Base-by-base conservation (phyloP, 2,329 filamentous ascomycete genomes). In the Chrysosporium queenslandicum region DNA sequence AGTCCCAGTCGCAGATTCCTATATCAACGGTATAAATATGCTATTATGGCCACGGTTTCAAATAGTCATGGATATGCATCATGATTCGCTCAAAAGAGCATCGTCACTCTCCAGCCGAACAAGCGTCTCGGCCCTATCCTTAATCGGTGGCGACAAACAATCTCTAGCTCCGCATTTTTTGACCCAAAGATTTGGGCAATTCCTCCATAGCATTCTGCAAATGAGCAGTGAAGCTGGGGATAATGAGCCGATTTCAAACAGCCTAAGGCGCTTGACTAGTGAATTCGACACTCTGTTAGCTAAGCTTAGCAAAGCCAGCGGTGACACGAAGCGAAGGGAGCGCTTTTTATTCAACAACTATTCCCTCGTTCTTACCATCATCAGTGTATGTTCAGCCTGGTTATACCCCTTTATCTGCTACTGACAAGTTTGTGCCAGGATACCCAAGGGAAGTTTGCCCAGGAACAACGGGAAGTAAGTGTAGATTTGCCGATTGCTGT, bases 341-440 rank as follows among this genome's bases (percentile, higher is more conserved):
- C 77, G 92, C 41, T 97, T 97, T 64, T 68, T 98, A 62, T 92
- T 86, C 65, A 98, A 97, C 66, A 98, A 98, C 67, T 97, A 94
- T 68, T 94, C 87, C 50, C 75, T 98, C 58, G 80, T 98, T n/a
- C 75, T 88, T 61, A 96, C 92, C 9, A 96, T 98, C 56, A 86
- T 98, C 58, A 81, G 85, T 63, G 85, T 75, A 66, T 43, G 71
- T 64, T 7, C 23, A 14, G 5, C n/a, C 25, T 32, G 12, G 3
- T 34, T 20, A 29, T 41, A 4, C 8, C 39, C 16, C 11, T 29
- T 32, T 41, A 43, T 20, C n/a, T 14, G 9, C 7, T 18, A 39
- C 48, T 53, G 37, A 56, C 41, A 16, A 16, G n/a, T 21, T 29
- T 2, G 32, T 30, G 30, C 40, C 12, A 71, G 68, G 71, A 74